phyloP scores from a whole-genome alignment of 345 rosid species.

The Pistacia integerrima region DNA sequence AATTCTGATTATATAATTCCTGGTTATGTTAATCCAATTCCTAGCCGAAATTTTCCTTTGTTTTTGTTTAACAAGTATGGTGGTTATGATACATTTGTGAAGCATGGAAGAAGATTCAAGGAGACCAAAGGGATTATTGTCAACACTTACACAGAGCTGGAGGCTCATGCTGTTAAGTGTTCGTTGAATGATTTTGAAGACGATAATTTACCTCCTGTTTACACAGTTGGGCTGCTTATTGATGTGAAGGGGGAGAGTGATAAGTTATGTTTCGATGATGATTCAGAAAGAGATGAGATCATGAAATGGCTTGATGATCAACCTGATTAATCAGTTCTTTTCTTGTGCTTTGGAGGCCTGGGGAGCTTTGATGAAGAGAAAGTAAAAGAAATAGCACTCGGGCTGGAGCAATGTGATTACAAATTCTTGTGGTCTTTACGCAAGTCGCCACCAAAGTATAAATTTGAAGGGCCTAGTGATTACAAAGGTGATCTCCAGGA shows the following conservation, averaged over 20 bases:
- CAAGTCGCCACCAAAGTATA: not conserved
- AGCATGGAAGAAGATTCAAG: not conserved
- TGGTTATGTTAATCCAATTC: conserved; percentile 24
- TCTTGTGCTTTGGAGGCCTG: conserved; percentile 38
- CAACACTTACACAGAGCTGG: not conserved
- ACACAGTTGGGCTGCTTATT: not conserved
- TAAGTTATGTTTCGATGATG: not conserved
- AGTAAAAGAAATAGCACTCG: conserved; percentile 24
- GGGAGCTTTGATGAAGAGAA: conserved; percentile 15
- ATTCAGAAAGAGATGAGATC: not conserved
- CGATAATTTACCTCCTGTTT: conserved; percentile 19
- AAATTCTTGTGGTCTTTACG: conserved; percentile 23
- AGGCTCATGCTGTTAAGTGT: not conserved
- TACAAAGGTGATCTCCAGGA: not conserved
- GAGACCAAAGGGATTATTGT: not conserved
- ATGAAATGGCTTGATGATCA: conserved; percentile 36
- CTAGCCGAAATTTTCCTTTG: conserved; percentile 13
- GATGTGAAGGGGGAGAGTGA: not conserved
- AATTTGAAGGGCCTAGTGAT: not conserved
- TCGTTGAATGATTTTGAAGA: not conserved
- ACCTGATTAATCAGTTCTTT: conserved; percentile 33
- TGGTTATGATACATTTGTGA: not conserved
- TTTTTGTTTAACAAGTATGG: conserved; percentile 2
- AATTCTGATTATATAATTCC: conserved; percentile 21
- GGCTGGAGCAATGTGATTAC: conserved; percentile 27